Conservation (phyloP, 2,329 filamentous ascomycete species). For the Ceratocystis variospora region DNA sequence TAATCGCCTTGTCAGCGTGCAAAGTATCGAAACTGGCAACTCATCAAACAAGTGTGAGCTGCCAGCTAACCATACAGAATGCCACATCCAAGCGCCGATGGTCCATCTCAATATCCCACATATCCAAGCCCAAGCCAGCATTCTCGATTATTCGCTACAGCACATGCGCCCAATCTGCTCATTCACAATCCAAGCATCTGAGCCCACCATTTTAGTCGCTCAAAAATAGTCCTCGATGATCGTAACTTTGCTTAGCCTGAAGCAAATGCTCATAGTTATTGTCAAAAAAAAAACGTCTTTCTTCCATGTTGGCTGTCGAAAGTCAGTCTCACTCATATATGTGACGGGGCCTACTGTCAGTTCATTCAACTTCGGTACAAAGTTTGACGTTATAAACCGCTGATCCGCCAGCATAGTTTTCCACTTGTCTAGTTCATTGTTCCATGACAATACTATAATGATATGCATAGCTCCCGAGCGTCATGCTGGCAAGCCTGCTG, state of each 20-base stretch:
- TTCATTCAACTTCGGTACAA: slow-evolving; percentile 26
- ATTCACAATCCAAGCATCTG: slow-evolving; percentile 34
- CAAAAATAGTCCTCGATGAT: slow-evolving; percentile 36
- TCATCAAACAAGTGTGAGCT: too few relatives aligned
- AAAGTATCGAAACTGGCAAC: too few relatives aligned
- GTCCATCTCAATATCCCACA: too few relatives aligned
- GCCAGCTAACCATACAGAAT: too few relatives aligned
- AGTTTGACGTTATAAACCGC: slow-evolving; percentile 23
- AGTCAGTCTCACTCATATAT: slow-evolving; percentile 41
- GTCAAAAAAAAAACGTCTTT: slow-evolving; percentile 30
- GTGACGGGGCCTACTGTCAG: slow-evolving; percentile 31
- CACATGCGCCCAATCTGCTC: slow-evolving; percentile 31
- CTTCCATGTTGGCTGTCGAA: slow-evolving; percentile 32
- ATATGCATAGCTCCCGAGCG: slow-evolving; percentile 17
- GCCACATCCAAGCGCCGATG: too few relatives aligned
- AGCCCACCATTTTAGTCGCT: slow-evolving; percentile 36
- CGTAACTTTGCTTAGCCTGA: slow-evolving; percentile 38
- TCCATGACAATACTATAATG: slow-evolving; percentile 12
- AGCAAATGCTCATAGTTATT: slow-evolving; percentile 31
- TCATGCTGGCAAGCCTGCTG: slow-evolving; percentile 22
- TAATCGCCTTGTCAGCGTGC: too few relatives aligned
- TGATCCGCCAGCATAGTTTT: slow-evolving; percentile 14
- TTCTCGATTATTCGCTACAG: slow-evolving; percentile 10
- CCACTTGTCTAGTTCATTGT: slow-evolving; percentile 12
- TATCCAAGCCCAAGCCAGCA: background rate